A percentile compares a stretch with the other conserved stretches of the same genome.
These are phyloP conservation scores for Acer campestre DNA, from an alignment of 345 rosid species.

Conservation along the genomic window DNA sequence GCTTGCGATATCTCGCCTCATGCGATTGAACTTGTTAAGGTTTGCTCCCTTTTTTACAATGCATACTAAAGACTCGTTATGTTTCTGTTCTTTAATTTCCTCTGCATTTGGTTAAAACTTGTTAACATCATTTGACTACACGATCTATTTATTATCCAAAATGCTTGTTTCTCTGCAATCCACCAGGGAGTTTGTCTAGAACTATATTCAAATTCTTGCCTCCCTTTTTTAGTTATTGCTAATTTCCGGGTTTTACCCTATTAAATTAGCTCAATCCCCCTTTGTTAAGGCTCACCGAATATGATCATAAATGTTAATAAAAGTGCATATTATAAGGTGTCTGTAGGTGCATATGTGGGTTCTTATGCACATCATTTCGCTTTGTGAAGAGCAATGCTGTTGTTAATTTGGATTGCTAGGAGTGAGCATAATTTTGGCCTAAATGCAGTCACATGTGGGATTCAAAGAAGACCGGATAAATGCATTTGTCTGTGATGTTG, in stretches of 20 bases:
- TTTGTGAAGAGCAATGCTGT: background rate
- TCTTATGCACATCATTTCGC: background rate
- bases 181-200: too few relatives aligned
- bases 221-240: too few relatives aligned
- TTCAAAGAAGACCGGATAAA: slow-evolving; percentile 33
- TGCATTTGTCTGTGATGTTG: slow-evolving; percentile 52
- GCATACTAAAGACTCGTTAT: background rate
- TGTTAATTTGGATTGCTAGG: background rate
- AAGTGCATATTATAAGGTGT: background rate
- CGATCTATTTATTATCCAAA: too few relatives aligned
- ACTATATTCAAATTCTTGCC: too few relatives aligned
- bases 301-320: background rate
- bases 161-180: too few relatives aligned
- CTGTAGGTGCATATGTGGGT: too few relatives aligned
- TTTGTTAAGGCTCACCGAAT: background rate
- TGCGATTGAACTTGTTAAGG: slow-evolving; percentile 53
- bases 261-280: background rate
- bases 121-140: too few relatives aligned
- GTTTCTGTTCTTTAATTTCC: background rate
- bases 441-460: slow-evolving; percentile 48
- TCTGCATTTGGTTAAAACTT: too few relatives aligned
- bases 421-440: background rate
- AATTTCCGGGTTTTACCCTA: too few relatives aligned
- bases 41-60: slow-evolving; percentile 6
- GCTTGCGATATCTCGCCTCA: slow-evolving; percentile 59